phyloP scores from a whole-genome alignment of 148 eudicot species.

The Rhododendron griersonianum region DNA sequence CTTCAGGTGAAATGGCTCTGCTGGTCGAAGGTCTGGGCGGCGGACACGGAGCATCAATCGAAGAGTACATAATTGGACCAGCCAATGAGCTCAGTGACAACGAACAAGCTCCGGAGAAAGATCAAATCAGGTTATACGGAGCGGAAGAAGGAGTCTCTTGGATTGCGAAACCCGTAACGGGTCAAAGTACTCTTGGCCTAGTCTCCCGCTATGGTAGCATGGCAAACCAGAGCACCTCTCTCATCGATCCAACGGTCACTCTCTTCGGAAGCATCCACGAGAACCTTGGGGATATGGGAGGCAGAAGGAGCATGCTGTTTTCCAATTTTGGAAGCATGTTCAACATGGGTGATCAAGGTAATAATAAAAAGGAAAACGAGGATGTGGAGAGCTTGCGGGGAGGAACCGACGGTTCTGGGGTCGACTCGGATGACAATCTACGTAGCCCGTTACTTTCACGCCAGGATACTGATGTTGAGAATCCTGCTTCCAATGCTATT shows the following conservation, averaged over 20 bases:
- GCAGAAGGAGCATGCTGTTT: conserved; percentile 68
- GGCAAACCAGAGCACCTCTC: conserved; percentile 37
- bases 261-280: conserved; percentile 95
- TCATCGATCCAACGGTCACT: conserved; percentile 66
- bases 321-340: conserved; percentile 88
- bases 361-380: conserved; percentile 40
- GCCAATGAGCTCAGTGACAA: conserved; percentile 30
- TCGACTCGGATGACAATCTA: conserved; percentile 59
- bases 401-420: conserved; percentile 33
- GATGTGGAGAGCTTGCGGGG: conserved; percentile 49
- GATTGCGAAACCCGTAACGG: conserved; percentile 74
- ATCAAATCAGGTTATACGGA: conserved; percentile 67
- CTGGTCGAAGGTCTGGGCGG: conserved; percentile 75
- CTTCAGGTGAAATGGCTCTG: conserved; percentile 75
- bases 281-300: conserved; percentile 54
- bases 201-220: conserved; percentile 60
- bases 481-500: conserved; percentile 17
- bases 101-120: conserved; percentile 53
- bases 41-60: conserved; percentile 66
- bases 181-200: conserved; percentile 62
- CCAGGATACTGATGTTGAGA: conserved; percentile 36
- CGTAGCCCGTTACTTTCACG: conserved; percentile 74
- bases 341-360: conserved; percentile 33
- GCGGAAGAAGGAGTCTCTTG: conserved; percentile 78
- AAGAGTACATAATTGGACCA: conserved; percentile 70